These are phyloP conservation scores for Brachypodium distachyon DNA, from an alignment of 202 grass and related monocot genomes.

Conservation along the genomic window DNA sequence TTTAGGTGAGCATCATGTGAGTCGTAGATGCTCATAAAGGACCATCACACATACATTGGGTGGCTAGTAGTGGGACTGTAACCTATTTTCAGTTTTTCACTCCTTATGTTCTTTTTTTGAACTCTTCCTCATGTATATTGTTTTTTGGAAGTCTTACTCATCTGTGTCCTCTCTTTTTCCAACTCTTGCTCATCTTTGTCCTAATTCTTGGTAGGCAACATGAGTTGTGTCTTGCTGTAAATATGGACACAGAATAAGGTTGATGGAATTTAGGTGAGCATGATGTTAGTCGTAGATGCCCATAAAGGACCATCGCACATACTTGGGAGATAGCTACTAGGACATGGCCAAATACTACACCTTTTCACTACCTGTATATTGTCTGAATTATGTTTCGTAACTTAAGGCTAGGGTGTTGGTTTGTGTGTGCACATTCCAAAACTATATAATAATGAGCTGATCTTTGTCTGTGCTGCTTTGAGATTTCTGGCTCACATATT, in stretches of 20 bases:
- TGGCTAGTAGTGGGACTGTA: neutral
- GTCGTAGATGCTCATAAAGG: conserved; percentile 26
- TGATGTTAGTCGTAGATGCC: conserved; percentile 12
- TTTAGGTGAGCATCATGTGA: conserved; percentile 27
- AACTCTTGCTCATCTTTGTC: conserved; percentile 1
- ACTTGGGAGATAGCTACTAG: neutral
- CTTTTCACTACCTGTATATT: neutral
- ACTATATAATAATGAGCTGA: neutral
- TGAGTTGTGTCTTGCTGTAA: conserved; percentile 25
- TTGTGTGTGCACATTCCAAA: neutral
- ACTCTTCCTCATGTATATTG: too few relatives aligned
- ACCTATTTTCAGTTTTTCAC: too few relatives aligned
- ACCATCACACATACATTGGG: conserved; percentile 2
- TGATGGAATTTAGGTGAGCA: conserved; percentile 34
- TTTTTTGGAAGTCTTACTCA: too few relatives aligned
- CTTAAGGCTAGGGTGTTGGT: neutral
- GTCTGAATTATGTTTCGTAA: neutral
- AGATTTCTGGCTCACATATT: neutral
- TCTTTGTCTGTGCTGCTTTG: neutral
- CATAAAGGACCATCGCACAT: conserved; percentile 20
- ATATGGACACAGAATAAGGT: conserved; percentile 29
- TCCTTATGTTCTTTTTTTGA: too few relatives aligned
- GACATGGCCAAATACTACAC: neutral
- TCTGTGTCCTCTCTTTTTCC: too few relatives aligned
- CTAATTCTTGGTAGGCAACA: conserved; percentile 31